These are phyloP conservation scores for Tolypocladium tundrense DNA, from an alignment of 2,329 filamentous ascomycete species.

Conservation along the genomic window DNA sequence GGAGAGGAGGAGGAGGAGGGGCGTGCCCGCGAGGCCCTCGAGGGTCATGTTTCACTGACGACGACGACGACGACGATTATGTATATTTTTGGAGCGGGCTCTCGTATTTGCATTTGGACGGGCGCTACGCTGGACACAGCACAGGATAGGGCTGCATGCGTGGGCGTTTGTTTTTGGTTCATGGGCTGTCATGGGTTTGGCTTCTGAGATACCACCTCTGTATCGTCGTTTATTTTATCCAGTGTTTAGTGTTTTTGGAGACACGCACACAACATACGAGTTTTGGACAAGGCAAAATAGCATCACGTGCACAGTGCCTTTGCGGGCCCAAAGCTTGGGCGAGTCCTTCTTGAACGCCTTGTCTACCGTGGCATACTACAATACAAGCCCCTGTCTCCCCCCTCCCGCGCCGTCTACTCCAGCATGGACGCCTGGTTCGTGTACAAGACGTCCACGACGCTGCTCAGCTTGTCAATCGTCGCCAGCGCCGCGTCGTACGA, in stretches of 20 bases:
- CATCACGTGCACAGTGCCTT: not conserved
- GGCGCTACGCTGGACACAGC: not conserved
- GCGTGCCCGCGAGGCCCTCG: constrained; percentile 5
- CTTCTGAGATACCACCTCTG: constrained; percentile 6
- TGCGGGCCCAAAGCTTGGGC: constrained; percentile 7
- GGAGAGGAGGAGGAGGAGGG: constrained; percentile 18
- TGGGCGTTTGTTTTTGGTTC: not conserved
- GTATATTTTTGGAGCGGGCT: not conserved
- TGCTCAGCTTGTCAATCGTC: constrained; percentile 94
- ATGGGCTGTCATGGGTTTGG: not conserved
- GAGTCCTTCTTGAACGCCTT: constrained; percentile 17
- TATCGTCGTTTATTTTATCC: not conserved
- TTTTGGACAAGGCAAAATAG: not conserved
- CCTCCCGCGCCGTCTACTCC: constrained; percentile 47
- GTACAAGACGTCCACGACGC: constrained; percentile 94
- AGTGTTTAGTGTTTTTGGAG: not conserved
- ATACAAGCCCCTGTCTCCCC: constrained; percentile 7
- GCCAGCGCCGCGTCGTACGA: constrained; percentile 88
- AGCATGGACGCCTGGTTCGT: constrained; percentile 93
- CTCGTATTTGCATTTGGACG: not conserved
- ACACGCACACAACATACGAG: not conserved
- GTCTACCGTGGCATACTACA: constrained; percentile 21
- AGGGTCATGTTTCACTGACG: constrained; percentile 21
- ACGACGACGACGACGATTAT: not conserved
- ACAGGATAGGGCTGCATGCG: not conserved